A percentile compares a stretch with the other conserved stretches of the same genome.
Evolutionary conservation across 106 monocot species (phyloP).

Genomic region (Acorus gramineus): DNA sequence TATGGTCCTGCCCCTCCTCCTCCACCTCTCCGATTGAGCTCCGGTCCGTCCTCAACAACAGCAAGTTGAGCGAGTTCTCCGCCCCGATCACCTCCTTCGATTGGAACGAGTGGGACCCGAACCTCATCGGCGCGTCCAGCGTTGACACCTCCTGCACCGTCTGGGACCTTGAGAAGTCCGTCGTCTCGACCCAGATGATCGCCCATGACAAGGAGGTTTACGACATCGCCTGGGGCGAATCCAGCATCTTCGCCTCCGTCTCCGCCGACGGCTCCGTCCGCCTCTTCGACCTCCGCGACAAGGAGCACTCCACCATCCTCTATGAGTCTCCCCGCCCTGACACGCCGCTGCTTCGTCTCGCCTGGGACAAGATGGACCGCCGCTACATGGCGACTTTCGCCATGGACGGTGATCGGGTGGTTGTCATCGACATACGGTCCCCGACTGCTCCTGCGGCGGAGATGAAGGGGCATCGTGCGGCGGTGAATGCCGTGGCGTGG

Average conservation of each 20-base stretch:
- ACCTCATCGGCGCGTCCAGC: constrained; percentile 53
- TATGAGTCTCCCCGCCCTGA: constrained; percentile 88
- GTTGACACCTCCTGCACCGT: constrained; percentile 95
- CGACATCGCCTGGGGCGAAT: constrained; percentile 90
- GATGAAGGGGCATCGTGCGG: constrained; percentile 56
- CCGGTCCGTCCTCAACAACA: constrained; percentile 36
- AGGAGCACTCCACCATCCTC: constrained; percentile 84
- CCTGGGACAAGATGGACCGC: constrained; percentile 74
- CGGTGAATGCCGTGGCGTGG: constrained; percentile 79
- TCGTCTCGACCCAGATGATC: constrained; percentile 84
- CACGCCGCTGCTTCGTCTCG: constrained; percentile 68
- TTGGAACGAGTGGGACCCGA: constrained; percentile 57
- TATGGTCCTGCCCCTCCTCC: constrained; percentile 23
- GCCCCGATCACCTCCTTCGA: constrained; percentile 75
- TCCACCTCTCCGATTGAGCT: constrained; percentile 23
- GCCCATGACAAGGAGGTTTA: constrained; percentile 98
- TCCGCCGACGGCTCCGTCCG: constrained; percentile 91
- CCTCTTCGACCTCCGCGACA: constrained; percentile 79
- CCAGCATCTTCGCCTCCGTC: constrained; percentile 75
- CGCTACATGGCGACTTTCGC: constrained; percentile 72
- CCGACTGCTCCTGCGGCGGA: constrained; percentile 76
- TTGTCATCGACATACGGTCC: constrained; percentile 69
- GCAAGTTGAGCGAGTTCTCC: constrained; percentile 47
- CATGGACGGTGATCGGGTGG: constrained; percentile 69
- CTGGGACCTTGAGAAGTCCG: constrained; percentile 68